Base-by-base conservation (phyloP, 192 early-diverging fungal genomes). In the Dissophora ornata region DNA sequence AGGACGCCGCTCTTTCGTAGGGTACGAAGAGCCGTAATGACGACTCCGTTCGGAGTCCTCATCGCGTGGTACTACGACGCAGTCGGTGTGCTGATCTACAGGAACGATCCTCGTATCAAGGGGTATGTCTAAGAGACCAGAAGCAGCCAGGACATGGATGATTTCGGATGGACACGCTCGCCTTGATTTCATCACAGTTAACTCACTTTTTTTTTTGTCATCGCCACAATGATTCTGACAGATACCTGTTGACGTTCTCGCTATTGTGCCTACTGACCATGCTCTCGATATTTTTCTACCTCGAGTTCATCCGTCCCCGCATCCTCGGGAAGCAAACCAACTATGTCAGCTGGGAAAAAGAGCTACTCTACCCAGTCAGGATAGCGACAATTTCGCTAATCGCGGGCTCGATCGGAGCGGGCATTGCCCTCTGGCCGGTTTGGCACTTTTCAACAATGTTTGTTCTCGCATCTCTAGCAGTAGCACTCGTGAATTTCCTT, bases 261-360 rank as follows among this genome's bases (percentile, higher is more conserved):
- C 62, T 74, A 6, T 62, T 74, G 21, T 65, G 70, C 42, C 38
- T 62, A 40, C 28, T 56, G 11, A 65, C 44, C 16, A 65, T 74
- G 70, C 62, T 74, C 40, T 59, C 61, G 15, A 74, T 74, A 36
- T 74, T 74, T 29, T 74, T 74, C 48, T 74, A 74, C 26, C 70
- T 74, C 56, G 70, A 74, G 26, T 74, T 65, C 41, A 60, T 74
- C 22, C 70, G 70, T 9, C 70, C 70, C 40, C 24, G 18, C 15
- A 25, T 62, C 47, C 61, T 47, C 44, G 63, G 63, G 41, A 64
- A 46, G 38, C 70, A 54, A 6, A 74, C 70, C 12, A 28, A 58
- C 24, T 74, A 74, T 48, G 70, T 65, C n/a, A 74, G 55, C 21
- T 74, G 70, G 70, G 62, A 74, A n/a, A 58, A 65, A 15, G 70